phyloP scores from a whole-genome alignment of 73 alveolate species.

The Uronychia setigera region DNA sequence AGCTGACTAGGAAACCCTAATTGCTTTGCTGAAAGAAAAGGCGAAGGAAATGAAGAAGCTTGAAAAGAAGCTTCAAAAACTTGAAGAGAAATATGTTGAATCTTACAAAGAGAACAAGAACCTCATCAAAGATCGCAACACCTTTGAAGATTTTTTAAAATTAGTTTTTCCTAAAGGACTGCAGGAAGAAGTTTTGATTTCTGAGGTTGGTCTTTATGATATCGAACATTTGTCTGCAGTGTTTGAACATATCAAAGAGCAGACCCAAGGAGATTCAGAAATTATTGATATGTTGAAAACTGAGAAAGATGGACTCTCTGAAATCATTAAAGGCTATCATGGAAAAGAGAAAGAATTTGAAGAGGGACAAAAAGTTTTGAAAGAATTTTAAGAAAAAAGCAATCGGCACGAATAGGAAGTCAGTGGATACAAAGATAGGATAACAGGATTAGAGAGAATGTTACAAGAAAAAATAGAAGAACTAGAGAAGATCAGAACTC shows the following conservation, averaged over 20 bases:
- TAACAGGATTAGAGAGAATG: constrained; percentile 23
- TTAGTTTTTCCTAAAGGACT: constrained; percentile 31
- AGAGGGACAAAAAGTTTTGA: constrained; percentile 10
- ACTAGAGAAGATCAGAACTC: constrained; percentile 11
- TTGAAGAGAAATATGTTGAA: constrained; percentile 62
- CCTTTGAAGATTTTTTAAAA: constrained; percentile 36
- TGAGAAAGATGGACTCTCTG: constrained; percentile 29
- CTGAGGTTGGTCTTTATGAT: constrained; percentile 52
- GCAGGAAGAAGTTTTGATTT: constrained; percentile 33
- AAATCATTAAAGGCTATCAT: constrained; percentile 11
- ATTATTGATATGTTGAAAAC: constrained; percentile 25
- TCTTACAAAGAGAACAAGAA: constrained; percentile 37
- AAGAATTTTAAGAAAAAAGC: neutral
- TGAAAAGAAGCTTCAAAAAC: constrained; percentile 39
- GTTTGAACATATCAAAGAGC: constrained; percentile 16
- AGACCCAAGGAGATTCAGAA: constrained; percentile 25
- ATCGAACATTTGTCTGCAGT: constrained; percentile 26
- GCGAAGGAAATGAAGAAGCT: constrained; percentile 56
- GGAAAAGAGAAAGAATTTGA: constrained; percentile 19
- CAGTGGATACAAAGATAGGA: constrained; percentile 4
- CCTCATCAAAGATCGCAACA: constrained; percentile 44
- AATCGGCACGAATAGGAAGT: neutral
- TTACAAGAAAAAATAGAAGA: neutral
- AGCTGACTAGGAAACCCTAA: constrained; percentile 44
- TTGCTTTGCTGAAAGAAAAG: constrained; percentile 50